Percentiles rank a stretch among this genome's conserved stretches.
Conservation (phyloP, 2,329 filamentous ascomycete genomes). For the Stenocarpella maydis region DNA sequence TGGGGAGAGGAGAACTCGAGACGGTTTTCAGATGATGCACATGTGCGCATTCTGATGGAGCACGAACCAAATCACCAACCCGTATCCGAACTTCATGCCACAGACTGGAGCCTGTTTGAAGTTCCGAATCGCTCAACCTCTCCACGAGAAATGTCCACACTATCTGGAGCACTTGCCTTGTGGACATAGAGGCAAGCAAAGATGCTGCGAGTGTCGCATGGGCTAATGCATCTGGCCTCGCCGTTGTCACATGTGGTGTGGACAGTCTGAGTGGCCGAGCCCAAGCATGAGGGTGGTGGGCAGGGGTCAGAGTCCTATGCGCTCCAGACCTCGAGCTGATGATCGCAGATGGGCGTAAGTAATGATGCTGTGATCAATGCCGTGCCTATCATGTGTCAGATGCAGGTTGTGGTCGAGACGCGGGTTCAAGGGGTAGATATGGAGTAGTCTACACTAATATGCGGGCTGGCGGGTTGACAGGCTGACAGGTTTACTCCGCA, state of each 20-base stretch:
- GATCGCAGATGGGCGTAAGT: slow-evolving; percentile 14
- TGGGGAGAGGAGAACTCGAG: neutral
- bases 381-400: neutral
- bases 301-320: neutral
- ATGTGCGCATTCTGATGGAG: neutral
- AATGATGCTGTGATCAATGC: slow-evolving; percentile 11
- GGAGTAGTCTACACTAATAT: too few species aligned
- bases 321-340: slow-evolving; percentile 2
- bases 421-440: neutral
- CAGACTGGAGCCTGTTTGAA: neutral
- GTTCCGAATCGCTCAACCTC: neutral
- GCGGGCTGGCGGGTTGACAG: too few species aligned
- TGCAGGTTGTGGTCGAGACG: neutral
- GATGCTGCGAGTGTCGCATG: neutral
- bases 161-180: neutral
- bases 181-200: neutral
- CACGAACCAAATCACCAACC: neutral
- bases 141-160: neutral
- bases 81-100: neutral
- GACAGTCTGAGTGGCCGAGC: slow-evolving; percentile 3
- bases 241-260: slow-evolving; percentile 5
- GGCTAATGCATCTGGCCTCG: neutral
- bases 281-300: neutral
- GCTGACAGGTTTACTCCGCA: too few species aligned
- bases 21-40: neutral